These are phyloP conservation scores for Sugiyamaella qingdaonensis DNA, from an alignment of 805 yeast genomes.

Conservation along the genomic window DNA sequence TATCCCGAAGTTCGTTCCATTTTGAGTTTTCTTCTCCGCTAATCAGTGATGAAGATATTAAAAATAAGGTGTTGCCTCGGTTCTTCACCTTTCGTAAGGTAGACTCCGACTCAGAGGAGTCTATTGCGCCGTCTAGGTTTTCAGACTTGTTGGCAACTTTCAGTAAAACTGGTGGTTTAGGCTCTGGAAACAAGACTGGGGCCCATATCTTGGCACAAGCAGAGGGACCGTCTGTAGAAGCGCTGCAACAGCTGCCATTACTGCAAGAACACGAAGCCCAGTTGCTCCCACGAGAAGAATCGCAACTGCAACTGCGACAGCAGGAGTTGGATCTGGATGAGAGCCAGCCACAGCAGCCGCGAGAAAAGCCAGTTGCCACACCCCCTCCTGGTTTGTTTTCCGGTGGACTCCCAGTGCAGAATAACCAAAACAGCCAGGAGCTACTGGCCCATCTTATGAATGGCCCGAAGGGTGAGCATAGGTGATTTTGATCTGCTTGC, in stretches of 20 bases:
- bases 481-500: constrained; percentile 10
- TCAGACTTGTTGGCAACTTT: constrained; percentile 7
- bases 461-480: constrained; percentile 30
- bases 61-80: constrained; percentile 24
- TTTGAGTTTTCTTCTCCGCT: constrained; percentile 27
- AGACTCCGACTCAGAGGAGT: constrained; percentile 7
- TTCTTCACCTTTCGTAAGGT: constrained; percentile 25
- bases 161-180: constrained; percentile 10
- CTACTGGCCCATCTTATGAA: constrained; percentile 79
- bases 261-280: neutral
- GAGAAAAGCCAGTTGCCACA: constrained; percentile 39
- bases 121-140: neutral
- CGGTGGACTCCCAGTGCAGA: constrained; percentile 16
- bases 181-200: constrained; percentile 6
- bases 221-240: neutral
- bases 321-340: neutral
- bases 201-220: neutral
- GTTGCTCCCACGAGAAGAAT: neutral
- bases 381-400: constrained; percentile 71
- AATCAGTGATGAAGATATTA: constrained; percentile 25
- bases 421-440: constrained; percentile 59
- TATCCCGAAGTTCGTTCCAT: constrained; percentile 22
- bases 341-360: neutral
- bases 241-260: neutral
- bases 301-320: neutral